Conservation (phyloP, 306 rosid genomes). For the Prunus mongolica region DNA sequence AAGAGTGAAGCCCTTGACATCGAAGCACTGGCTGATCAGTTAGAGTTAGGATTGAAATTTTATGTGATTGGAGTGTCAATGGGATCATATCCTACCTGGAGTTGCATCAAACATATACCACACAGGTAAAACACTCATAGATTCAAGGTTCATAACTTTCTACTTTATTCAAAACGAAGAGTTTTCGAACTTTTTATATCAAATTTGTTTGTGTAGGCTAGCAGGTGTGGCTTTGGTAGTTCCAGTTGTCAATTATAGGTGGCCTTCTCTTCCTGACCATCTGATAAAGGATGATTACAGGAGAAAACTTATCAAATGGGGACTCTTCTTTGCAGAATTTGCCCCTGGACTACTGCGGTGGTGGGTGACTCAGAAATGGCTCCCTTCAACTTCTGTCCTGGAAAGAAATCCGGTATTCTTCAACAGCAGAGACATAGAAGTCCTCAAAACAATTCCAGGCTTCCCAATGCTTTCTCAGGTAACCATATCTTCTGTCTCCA, state of each 20-base stretch:
- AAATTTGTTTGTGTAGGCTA: conserved; percentile 55
- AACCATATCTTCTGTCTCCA: conserved; percentile 3
- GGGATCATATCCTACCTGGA: conserved; percentile 89
- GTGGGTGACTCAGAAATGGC: conserved; percentile 89
- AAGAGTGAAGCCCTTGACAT: conserved; percentile 82
- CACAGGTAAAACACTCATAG: conserved; percentile 50
- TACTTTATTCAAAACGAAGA: not conserved
- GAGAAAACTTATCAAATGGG: conserved; percentile 43
- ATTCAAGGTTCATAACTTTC: not conserved
- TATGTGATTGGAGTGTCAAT: conserved; percentile 84
- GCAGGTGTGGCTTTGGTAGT: conserved; percentile 81
- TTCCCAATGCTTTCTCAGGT: conserved; percentile 94
- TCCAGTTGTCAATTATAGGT: conserved; percentile 70
- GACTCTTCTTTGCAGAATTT: conserved; percentile 58
- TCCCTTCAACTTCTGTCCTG: conserved; percentile 84
- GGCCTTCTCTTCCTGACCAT: conserved; percentile 79
- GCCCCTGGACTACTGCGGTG: conserved; percentile 63
- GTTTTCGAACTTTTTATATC: not conserved
- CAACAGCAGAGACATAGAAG: conserved; percentile 74
- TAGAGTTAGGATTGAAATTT: conserved; percentile 66
- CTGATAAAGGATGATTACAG: conserved; percentile 68
- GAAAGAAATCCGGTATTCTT: conserved; percentile 69
- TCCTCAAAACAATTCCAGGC: conserved; percentile 59
- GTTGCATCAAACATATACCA: conserved; percentile 84
- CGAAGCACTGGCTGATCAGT: conserved; percentile 78